phyloP scores from a whole-genome alignment of 106 monocot species.

The Dactylorhiza incarnata region DNA sequence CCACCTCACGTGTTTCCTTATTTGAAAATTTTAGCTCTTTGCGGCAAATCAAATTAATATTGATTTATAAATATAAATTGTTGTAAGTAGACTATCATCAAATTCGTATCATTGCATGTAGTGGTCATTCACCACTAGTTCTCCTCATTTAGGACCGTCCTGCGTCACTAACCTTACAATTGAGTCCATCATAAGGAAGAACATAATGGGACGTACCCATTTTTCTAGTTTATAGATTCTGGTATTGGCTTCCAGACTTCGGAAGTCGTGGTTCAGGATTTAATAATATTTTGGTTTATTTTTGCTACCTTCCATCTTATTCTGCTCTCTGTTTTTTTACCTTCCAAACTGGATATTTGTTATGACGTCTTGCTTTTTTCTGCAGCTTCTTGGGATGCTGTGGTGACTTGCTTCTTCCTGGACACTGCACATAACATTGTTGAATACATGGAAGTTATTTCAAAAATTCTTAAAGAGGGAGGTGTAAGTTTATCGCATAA shows the following conservation, averaged over 20 bases:
- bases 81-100: too few species aligned
- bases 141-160: too few species aligned
- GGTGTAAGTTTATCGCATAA: conserved; percentile 53
- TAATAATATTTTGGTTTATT: neutral
- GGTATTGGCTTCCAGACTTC: neutral
- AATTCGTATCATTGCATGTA: too few species aligned
- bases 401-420: conserved; percentile 92
- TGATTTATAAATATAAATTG: too few species aligned
- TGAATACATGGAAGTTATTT: conserved; percentile 94
- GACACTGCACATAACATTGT: conserved; percentile 97
- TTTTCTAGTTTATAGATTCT: neutral
- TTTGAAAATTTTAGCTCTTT: too few species aligned
- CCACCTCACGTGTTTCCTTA: too few species aligned
- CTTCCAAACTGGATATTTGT: neutral
- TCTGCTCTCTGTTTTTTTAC: too few species aligned
- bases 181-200: neutral
- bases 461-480: conserved; percentile 81
- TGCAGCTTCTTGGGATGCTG: conserved; percentile 91
- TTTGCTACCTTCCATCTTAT: neutral
- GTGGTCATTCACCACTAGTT: too few species aligned
- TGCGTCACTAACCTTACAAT: neutral
- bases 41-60: too few species aligned
- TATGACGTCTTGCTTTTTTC: neutral
- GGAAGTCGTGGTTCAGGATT: neutral
- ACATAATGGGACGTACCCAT: neutral